Evolutionary conservation across 768 basidiomycete species (phyloP).

Genomic region (Pleurotus platypus): DNA sequence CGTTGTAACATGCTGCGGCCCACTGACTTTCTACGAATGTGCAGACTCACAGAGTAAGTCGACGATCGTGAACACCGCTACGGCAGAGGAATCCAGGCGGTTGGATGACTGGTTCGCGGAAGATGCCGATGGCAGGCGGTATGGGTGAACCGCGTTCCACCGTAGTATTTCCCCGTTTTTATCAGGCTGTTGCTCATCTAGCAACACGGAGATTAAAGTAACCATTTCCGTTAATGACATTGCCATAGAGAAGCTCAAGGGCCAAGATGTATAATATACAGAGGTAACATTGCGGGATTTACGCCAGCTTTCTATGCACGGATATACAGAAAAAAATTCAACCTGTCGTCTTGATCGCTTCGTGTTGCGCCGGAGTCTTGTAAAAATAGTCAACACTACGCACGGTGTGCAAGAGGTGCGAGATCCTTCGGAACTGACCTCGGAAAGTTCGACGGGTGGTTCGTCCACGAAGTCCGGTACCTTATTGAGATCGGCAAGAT

Average conservation of each 20-base stretch:
- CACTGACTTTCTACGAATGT: conserved; percentile 2
- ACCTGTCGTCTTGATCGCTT: conserved; percentile 55
- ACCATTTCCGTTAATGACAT: too few relatives aligned
- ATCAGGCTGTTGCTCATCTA: too few relatives aligned
- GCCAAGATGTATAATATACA: too few relatives aligned
- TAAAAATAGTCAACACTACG: background rate
- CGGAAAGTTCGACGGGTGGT: conserved; percentile 64
- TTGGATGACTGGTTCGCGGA: conserved; percentile 82
- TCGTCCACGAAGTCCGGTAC: conserved; percentile 93
- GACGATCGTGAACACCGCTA: conserved; percentile 69
- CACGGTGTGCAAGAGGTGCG: background rate
- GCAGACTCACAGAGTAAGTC: conserved; percentile 86
- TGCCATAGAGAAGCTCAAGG: too few relatives aligned
- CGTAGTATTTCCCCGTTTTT: too few relatives aligned
- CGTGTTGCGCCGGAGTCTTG: conserved; percentile 40
- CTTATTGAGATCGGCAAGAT: conserved; percentile 82
- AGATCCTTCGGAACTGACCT: conserved; percentile 37
- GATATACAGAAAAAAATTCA: conserved; percentile 18
- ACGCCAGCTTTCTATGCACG: background rate
- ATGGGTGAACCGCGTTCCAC: conserved; percentile 43
- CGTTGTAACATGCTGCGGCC: background rate
- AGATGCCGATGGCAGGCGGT: conserved; percentile 45
- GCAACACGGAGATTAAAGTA: too few relatives aligned
- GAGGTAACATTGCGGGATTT: background rate
- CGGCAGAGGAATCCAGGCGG: conserved; percentile 49